phyloP scores from a whole-genome alignment of 257 asterid genomes.

The Voacanga thouarsii region DNA sequence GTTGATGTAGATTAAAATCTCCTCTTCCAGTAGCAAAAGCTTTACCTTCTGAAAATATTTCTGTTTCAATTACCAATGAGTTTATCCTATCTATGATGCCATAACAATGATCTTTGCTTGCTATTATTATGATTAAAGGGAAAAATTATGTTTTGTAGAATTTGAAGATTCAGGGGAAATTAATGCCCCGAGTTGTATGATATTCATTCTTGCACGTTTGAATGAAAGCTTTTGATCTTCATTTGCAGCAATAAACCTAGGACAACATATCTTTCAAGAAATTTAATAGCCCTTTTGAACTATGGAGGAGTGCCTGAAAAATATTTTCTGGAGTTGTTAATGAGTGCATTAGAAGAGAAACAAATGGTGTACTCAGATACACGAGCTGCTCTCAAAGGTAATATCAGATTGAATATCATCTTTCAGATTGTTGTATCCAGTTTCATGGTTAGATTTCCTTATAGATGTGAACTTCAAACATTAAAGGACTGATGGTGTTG shows the following conservation, averaged over 20 bases:
- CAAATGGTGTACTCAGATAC: constrained; percentile 40
- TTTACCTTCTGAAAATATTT: not conserved
- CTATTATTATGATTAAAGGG: too few relatives aligned
- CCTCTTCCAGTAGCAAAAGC: not conserved
- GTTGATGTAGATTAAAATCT: not conserved
- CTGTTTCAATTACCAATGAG: not conserved
- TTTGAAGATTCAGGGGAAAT: not conserved
- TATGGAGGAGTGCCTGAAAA: constrained; percentile 69
- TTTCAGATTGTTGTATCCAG: not conserved
- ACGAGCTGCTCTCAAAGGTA: constrained; percentile 73
- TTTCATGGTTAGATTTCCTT: not conserved
- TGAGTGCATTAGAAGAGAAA: constrained; percentile 48
- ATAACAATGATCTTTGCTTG: not conserved
- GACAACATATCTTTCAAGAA: constrained; percentile 48
- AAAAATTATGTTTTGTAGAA: too few relatives aligned
- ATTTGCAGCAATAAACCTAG: constrained; percentile 62
- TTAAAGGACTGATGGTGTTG: not conserved
- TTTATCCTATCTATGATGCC: not conserved
- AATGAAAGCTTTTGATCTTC: constrained; percentile 15
- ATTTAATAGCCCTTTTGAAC: constrained; percentile 66
- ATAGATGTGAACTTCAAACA: not conserved
- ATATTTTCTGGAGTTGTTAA: constrained; percentile 52
- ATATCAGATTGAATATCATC: not conserved
- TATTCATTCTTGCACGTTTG: not conserved
- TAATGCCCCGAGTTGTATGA: not conserved